Percentiles rank a stretch among this genome's conserved stretches.
phyloP scores from a whole-genome alignment of 371 early-diverging fungal species.

The Mucor lusitanicus region DNA sequence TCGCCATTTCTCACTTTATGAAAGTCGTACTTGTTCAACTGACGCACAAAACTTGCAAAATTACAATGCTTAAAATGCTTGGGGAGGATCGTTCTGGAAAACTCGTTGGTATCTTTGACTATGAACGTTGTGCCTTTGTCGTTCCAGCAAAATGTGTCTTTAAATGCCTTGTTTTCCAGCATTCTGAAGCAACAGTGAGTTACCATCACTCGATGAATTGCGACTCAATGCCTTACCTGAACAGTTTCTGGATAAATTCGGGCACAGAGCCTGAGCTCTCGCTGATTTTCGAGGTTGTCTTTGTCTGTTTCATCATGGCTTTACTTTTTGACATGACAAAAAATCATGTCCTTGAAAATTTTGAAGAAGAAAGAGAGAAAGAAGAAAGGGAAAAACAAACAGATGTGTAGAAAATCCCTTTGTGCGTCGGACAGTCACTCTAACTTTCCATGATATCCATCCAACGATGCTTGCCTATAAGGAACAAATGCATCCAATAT shows the following conservation, averaged over 20 bases:
- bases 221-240: conserved; percentile 28
- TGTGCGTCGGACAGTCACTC: neutral
- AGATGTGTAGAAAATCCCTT: neutral
- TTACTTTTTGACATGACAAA: conserved; percentile 15
- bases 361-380: neutral
- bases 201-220: neutral
- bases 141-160: conserved; percentile 74
- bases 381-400: neutral
- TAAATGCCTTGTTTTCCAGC: conserved; percentile 69
- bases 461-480: neutral
- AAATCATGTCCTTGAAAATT: conserved; percentile 9
- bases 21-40: conserved; percentile 97
- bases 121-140: conserved; percentile 80
- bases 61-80: conserved; percentile 93
- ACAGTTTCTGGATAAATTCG: conserved; percentile 51
- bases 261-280: conserved; percentile 32
- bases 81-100: conserved; percentile 74
- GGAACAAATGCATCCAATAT: neutral
- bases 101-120: conserved; percentile 78
- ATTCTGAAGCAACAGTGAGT: conserved; percentile 37
- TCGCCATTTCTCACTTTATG: conserved; percentile 77
- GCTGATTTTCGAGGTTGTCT: conserved; percentile 4
- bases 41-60: conserved; percentile 92
- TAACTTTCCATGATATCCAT: neutral
- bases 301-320: conserved; percentile 10